Evolutionary conservation across 139 green algal species (phyloP), one percentile per base, ranked within the genome.

Genomic region (Ettlia oleoabundans): DNA sequence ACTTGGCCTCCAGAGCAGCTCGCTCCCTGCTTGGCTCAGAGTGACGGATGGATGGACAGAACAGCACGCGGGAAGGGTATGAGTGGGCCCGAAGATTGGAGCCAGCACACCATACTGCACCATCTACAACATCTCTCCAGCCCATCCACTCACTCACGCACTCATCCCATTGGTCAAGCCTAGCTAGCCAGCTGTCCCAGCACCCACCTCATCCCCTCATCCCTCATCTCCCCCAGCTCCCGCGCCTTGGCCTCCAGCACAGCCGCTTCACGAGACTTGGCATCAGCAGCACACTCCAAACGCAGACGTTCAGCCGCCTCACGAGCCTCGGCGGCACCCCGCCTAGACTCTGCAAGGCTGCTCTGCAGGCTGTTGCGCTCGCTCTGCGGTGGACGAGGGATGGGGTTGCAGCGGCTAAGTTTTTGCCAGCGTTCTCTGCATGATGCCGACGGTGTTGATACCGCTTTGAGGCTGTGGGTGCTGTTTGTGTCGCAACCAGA

Each of bases 281-380:
- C 70, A 4, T 90, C 75, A 15, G 91, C 91, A 80, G 83, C 69
- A 24, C 88, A 70, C 80, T 96, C 89, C 63, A 95, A 40, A 38
- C 91, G 30, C 28, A 91, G 86, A 80, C 86, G 84, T 64, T 90
- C 82, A 72, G 94, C 89, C 82, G 80, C n/a, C 76, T 94, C 91
- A 35, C 82, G 73, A 24, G 89, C 63, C 13, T 81, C 80, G 4
- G 86, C 74, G 64, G 93, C 85, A 76, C 92, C 88, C 41, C 85
- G 68, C 40, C 86, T 62, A 18, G 67, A 84, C 40, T 85, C 72
- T 4, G 38, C 40, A 66, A 93, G 83, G 38, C 42, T 51, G 7
- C n/a, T 26, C 58, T 88, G 72, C 58, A 81, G 66, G 64, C 63
- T 83, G 55, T 87, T 82, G 51, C 84, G 62, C 47, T 89, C 74